Percentiles rank a stretch among this genome's conserved stretches.
These are phyloP conservation scores for Plantago lanceolata DNA, from an alignment of 305 asterid species.

Conservation along the genomic window DNA sequence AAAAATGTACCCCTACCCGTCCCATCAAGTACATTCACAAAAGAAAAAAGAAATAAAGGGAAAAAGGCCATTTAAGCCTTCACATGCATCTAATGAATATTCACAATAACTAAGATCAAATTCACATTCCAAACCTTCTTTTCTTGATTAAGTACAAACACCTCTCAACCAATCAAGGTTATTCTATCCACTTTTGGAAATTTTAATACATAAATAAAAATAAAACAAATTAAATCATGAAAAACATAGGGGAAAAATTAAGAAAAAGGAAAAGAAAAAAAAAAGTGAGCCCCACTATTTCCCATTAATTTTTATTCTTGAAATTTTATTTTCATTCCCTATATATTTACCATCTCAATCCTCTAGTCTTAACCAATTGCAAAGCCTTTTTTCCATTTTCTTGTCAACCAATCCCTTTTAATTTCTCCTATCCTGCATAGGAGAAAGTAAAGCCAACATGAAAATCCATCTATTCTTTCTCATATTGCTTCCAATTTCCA, in stretches of 20 bases:
- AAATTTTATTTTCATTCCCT: too few relatives aligned
- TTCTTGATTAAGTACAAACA: background rate
- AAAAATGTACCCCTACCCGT: background rate
- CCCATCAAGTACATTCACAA: background rate
- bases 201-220: background rate
- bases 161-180: background rate
- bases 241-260: too few relatives aligned
- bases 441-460: constrained; percentile 24
- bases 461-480: constrained; percentile 36
- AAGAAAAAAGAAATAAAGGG: background rate
- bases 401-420: background rate
- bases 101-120: constrained; percentile 2
- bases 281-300: too few relatives aligned
- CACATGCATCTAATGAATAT: constrained; percentile 12
- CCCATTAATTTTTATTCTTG: too few relatives aligned
- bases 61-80: background rate
- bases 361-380: constrained; percentile 2
- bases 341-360: too few relatives aligned
- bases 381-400: background rate
- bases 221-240: too few relatives aligned
- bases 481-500: constrained; percentile 31
- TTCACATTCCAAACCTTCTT: background rate
- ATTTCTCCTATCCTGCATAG: constrained; percentile 14
- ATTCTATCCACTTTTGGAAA: constrained; percentile 6
- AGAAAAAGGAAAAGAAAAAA: too few relatives aligned